Conservation (phyloP, 306 rosid genomes). For the Quercus gilva region DNA sequence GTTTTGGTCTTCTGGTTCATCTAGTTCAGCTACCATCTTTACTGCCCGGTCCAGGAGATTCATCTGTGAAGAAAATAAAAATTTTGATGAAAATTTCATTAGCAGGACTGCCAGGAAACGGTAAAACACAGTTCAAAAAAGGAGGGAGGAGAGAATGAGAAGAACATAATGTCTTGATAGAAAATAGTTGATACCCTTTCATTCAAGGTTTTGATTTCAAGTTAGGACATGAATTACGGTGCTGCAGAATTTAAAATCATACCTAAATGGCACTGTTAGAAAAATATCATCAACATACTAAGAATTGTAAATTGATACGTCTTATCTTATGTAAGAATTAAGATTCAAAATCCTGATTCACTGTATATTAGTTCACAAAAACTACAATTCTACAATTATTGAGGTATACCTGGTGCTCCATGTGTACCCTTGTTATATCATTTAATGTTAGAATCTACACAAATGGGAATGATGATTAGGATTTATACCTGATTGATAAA, state of each 20-base stretch:
- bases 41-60: conserved; percentile 94
- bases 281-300: not conserved
- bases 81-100: not conserved
- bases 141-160: not conserved
- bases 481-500: conserved; percentile 90
- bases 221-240: not conserved
- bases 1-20: conserved; percentile 82
- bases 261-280: not conserved
- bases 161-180: not conserved
- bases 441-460: not conserved
- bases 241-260: not conserved
- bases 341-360: not conserved
- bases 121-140: not conserved
- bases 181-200: not conserved
- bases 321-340: not conserved
- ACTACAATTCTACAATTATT: no score
- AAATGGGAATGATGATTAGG: not conserved
- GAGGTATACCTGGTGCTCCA: not conserved
- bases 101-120: conserved; percentile 15
- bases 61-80: conserved; percentile 52
- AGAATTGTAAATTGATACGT: not conserved
- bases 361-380: not conserved
- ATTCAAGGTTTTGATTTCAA: not conserved
- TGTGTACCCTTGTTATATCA: not conserved
- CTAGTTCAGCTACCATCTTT: conserved; percentile 97